Evolutionary conservation across 108 stramenopile genomes (phyloP), one percentile per base, ranked within the genome.

Genomic region (Phaeodactylum tricornutum): DNA sequence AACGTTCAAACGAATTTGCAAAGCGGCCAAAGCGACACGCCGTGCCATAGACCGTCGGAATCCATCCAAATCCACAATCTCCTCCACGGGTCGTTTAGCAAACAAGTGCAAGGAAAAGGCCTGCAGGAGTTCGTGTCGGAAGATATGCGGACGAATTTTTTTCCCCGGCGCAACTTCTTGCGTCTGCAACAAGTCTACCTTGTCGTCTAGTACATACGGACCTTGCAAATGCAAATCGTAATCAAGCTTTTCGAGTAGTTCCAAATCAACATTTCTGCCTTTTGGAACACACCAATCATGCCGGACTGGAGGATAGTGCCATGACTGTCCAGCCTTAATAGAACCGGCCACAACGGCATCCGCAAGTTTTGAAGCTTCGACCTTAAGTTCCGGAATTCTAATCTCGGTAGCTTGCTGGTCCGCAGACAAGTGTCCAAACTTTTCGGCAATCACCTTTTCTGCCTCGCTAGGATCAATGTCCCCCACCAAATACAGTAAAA

Each of bases 1-100:
- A 34, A 97, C 96, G 49, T 95, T 96, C 23, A 97, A 64, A 8
- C 96, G 85, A 60, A 97, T 96, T 59, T 97, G 96, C 30, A 97
- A 57, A 0, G 96, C 94, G 3, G 92, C 84, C 9, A 97, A 71
- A 25, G 87, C 92, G 20, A 97, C 78, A 5, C 96, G 78, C 19
- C 92, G 70, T 29, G 94, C 92, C 21, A 95, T 59, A 60, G 72
- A 72, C 14, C 81, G 74, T 20, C 86, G 81, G 70, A 94, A 90
- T 2, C 86, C 85, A 20, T 71, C 71, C 32, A 95, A 50, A 39
- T 84, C 77, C 14, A 71, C 71, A 56, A 96, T 74, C 3, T 87
- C 81, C 61, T 95, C 88, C 31, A 97, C 93, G 14, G 94, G 94
- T 30, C 95, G 69, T 72, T 97, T 97, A 42, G 93, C 85, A 67